phyloP scores from a whole-genome alignment of 345 rosid genomes.

The Leavenworthia alabamica region DNA sequence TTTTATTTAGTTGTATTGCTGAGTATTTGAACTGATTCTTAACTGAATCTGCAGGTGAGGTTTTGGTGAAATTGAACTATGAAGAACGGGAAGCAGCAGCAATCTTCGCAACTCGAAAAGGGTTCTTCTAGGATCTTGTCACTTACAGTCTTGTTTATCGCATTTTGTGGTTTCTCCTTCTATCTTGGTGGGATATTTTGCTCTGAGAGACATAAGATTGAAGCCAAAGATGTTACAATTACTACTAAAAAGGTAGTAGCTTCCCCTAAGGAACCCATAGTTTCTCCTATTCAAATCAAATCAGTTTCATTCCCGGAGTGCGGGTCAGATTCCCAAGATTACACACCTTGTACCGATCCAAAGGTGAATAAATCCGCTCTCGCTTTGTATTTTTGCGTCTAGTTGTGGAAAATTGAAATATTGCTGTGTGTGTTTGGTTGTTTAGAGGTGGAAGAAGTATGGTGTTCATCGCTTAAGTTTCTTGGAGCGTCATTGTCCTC shows the following conservation, averaged over 20 bases:
- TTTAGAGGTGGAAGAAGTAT: slow-evolving; percentile 89
- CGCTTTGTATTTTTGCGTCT: background rate
- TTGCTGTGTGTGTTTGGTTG: slow-evolving; percentile 3
- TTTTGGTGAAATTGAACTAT: slow-evolving; percentile 31
- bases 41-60: too few species aligned
- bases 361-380: slow-evolving; percentile 38
- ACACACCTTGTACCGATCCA: slow-evolving; percentile 98
- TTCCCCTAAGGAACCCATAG: slow-evolving; percentile 39
- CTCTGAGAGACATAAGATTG: slow-evolving; percentile 45
- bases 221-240: slow-evolving; percentile 33
- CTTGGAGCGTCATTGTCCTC: slow-evolving; percentile 97
- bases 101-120: slow-evolving; percentile 44
- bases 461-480: slow-evolving; percentile 76
- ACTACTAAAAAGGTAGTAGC: slow-evolving; percentile 35
- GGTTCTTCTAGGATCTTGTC: slow-evolving; percentile 43
- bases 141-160: slow-evolving; percentile 38
- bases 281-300: slow-evolving; percentile 56
- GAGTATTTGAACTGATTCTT: slow-evolving; percentile 1
- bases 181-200: slow-evolving; percentile 85
- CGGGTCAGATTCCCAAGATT: slow-evolving; percentile 69
- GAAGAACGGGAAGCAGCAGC: slow-evolving; percentile 73
- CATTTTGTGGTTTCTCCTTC: slow-evolving; percentile 79
- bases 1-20: background rate
- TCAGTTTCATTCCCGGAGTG: slow-evolving; percentile 65
- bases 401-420: background rate